Percentiles rank a stretch among this genome's conserved stretches.
These are phyloP conservation scores for Oryza coarctata DNA, from an alignment of 176 grass and related monocot genomes.

Conservation along the genomic window DNA sequence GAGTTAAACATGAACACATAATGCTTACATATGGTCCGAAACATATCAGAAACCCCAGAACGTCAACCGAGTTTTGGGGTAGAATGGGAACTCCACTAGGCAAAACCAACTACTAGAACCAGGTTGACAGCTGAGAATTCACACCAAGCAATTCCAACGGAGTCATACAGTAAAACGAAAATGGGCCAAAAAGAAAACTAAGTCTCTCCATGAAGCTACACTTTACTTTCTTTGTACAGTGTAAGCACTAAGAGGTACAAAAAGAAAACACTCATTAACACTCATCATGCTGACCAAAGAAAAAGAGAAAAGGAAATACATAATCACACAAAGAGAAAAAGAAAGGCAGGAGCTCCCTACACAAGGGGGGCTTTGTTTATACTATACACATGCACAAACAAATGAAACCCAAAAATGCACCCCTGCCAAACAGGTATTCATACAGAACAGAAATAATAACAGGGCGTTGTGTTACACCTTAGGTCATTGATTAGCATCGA, in stretches of 20 bases:
- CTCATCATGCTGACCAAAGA: slow-evolving; percentile 31
- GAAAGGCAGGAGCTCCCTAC: slow-evolving; percentile 21
- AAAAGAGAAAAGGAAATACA: background rate
- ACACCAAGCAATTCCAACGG: background rate
- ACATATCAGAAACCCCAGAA: background rate
- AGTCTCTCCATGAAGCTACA: slow-evolving; percentile 37
- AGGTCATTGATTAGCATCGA: slow-evolving; percentile 53
- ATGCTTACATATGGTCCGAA: background rate
- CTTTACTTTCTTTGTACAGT: slow-evolving; percentile 57
- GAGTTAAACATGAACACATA: background rate
- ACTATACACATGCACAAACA: slow-evolving; percentile 80
- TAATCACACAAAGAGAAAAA: slow-evolving; percentile 40
- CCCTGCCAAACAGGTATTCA: slow-evolving; percentile 49
- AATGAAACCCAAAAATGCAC: slow-evolving; percentile 50
- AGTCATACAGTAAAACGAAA: slow-evolving; percentile 6
- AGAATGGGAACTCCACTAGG: background rate
- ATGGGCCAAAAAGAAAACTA: slow-evolving; percentile 5
- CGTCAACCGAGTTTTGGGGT: background rate
- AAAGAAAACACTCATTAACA: slow-evolving; percentile 30
- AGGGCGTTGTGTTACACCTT: slow-evolving; percentile 40
- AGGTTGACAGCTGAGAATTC: background rate
- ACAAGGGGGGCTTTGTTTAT: slow-evolving; percentile 30
- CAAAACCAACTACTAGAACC: background rate
- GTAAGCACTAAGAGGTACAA: slow-evolving; percentile 37
- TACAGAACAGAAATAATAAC: slow-evolving; percentile 46